Evolutionary conservation across 371 early-diverging fungal genomes (phyloP).

Genomic region (Dichotomocladium elegans): DNA sequence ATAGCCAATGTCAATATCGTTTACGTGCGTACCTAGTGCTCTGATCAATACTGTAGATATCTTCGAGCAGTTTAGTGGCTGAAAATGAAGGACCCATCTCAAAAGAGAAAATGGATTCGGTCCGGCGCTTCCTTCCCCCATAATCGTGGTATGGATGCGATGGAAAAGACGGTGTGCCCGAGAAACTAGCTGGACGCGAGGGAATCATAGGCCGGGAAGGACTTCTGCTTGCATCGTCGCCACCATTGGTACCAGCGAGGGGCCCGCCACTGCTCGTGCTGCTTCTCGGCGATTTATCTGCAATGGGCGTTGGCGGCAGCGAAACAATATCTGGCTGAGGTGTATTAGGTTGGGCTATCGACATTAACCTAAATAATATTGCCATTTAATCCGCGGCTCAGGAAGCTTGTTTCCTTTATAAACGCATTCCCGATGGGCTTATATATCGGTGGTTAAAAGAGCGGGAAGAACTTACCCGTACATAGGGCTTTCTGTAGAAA

Average conservation of each 20-base stretch:
- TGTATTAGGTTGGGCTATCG: constrained; percentile 15
- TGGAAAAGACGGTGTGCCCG: constrained; percentile 33
- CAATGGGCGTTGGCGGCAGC: constrained; percentile 14
- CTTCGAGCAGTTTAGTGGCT: constrained; percentile 33
- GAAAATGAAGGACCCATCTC: constrained; percentile 46
- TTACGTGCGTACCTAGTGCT: constrained; percentile 30
- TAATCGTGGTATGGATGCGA: constrained; percentile 40
- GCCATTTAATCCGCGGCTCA: too few species aligned
- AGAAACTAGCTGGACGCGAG: constrained; percentile 37
- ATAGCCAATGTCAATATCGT: not conserved
- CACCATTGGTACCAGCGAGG: not conserved
- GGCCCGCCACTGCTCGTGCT: constrained; percentile 20
- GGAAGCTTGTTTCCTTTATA: too few species aligned
- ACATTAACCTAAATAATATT: constrained; percentile 7
- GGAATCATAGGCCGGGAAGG: constrained; percentile 28
- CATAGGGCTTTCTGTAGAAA: constrained; percentile 1
- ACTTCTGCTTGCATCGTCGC: not conserved
- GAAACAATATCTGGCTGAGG: constrained; percentile 16
- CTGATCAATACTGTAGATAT: constrained; percentile 42
- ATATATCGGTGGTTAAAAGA: too few species aligned
- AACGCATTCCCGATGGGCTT: too few species aligned
- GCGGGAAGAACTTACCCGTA: constrained; percentile 20
- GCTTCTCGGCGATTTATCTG: constrained; percentile 13
- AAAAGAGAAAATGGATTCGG: constrained; percentile 46
- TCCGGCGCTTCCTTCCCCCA: constrained; percentile 35